Evolutionary conservation across 108 stramenopile species (phyloP), one percentile per base, ranked within the genome.

Genomic region (Poteriospumella lacustris): DNA sequence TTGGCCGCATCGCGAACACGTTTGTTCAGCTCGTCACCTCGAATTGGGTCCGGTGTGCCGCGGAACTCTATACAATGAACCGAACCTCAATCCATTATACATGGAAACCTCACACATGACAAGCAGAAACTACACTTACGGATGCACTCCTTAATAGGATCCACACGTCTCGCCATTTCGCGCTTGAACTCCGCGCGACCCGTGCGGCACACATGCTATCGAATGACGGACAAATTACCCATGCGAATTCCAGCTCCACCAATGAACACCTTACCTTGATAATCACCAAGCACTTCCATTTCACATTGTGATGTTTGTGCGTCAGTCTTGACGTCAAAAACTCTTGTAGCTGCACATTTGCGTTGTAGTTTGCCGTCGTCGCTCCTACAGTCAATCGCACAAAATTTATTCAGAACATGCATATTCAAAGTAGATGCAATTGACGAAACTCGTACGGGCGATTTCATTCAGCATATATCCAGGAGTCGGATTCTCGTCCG

Each of bases 381-480:
- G 70, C 12, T 24, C 41, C 70, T 73, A 73, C 19, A 56, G 52
- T 3, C 12, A 73, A 12, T 3, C 26, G 28, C 26, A 52, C 9
- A 38, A 39, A 38, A 33, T 5, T 56, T 33, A 73, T 73, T 5
- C 9, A 12, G 5, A 52, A 42, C 26, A 56, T 12, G 31, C 28
- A 34, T 31, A 73, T 15, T 76, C 40, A 79, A 89, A 91, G 0
- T 82, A 87, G 56, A 88, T 85, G 68, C 91, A 91, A 64, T 90
- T 85, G 34, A 89, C 84, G 34, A 89, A 83, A 24, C 92, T 90
- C 82, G 90, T 92, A 79, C 92, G 91, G 80, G 93, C 91, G 68
- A 98, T 95, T 80, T 98, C 97, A 33, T 88, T 85, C 85, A 95
- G 96, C 86, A 98, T 87, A 86, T 98, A 98, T 26, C 95, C 97